Base-by-base conservation (phyloP, 164 flowering plant species). In the Vitis vinifera region DNA sequence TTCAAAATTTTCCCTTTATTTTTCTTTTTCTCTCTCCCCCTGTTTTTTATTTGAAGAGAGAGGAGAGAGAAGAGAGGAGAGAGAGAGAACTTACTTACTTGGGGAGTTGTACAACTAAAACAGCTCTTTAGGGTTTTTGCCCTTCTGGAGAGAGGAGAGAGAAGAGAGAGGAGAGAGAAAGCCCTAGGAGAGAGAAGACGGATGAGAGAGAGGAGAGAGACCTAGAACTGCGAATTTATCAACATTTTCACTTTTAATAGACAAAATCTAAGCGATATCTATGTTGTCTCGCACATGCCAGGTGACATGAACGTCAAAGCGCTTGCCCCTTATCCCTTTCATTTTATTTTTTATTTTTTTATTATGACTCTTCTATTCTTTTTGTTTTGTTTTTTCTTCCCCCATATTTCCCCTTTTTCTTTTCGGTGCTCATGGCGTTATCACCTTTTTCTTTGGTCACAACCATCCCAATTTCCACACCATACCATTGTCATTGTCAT, bases 61-160 rank as follows among this genome's bases (percentile, higher is more conserved):
- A 66, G 62, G 64, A 55, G 10, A 31, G 51, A 27, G 66, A 79
- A 71, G 71, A 73, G 79, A 79, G 69, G 82, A 81, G 79, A 81
- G 85, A 81, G 85, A 81, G 84, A 79, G 75, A 79, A 84, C 87
- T 79, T 81, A 84, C 87, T 79, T 81, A 84, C 87, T 79, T 75
- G 72, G 76, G 75, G 73, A 68, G 75, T 71, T 75, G 79, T 70
- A 37, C 44, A 37, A 6, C 44, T 37, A 37, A 80, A 73, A 81
- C 81, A 83, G 80, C 78, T 63, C 81, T 76, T 77, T 75, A 73
- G 80, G 87, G 81, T 78, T 77, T 75, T 70, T 73, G 73, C 77
- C 61, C 71, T 74, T 71, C 81, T 70, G 73, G 74, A 66, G 78
- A 76, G 78, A 72, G 17, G 53, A 67, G 65, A 70, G 66, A 65